Percentiles rank a stretch among this genome's conserved stretches.
phyloP scores from a whole-genome alignment of 2,329 filamentous ascomycete genomes.

The Hymenoscyphus albidus region DNA sequence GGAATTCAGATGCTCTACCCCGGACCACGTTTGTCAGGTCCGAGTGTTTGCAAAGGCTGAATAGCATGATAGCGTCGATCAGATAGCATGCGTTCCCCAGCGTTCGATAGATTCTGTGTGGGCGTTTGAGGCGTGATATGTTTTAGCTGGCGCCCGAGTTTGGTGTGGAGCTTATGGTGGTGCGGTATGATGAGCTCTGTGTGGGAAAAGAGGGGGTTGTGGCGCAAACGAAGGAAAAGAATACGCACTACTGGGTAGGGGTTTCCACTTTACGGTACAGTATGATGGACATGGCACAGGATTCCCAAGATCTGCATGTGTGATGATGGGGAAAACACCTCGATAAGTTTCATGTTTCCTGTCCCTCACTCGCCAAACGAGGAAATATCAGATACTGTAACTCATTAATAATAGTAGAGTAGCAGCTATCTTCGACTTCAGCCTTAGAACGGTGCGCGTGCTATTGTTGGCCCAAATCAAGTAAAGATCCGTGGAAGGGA shows the following conservation, averaged over 20 bases:
- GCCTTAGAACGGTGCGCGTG: neutral
- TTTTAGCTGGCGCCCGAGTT: neutral
- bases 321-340: neutral
- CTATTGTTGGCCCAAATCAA: neutral
- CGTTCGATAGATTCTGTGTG: neutral
- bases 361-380: neutral
- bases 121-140: neutral
- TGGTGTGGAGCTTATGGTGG: neutral
- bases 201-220: neutral
- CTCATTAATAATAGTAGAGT: neutral
- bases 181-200: neutral
- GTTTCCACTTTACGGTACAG: too few relatives aligned
- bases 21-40: neutral
- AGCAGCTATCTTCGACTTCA: neutral
- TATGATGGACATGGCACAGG: neutral
- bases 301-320: neutral
- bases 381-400: neutral
- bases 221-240: neutral
- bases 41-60: neutral
- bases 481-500: neutral
- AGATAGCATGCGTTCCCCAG: slow-evolving; percentile 1
- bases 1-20: neutral
- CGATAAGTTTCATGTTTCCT: neutral
- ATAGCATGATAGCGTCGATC: slow-evolving; percentile 2
- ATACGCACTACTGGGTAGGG: neutral